Evolutionary conservation across 2,329 filamentous ascomycete genomes (phyloP).

Genomic region (Rutstroemia sp.): DNA sequence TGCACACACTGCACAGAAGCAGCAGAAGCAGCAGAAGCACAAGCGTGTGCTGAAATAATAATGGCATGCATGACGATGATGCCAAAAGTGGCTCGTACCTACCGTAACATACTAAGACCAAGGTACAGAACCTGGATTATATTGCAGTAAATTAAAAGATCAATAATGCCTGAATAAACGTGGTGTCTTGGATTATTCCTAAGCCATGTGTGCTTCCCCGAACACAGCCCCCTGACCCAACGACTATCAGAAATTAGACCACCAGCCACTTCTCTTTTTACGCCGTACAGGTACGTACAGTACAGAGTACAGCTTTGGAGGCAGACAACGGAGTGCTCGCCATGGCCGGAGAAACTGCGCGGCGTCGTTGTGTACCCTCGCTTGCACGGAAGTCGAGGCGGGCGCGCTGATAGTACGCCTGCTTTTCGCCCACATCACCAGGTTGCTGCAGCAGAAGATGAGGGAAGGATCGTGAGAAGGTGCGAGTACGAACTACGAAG

Average conservation of each 20-base stretch:
- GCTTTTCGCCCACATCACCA: too few species aligned
- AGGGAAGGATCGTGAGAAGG: background rate
- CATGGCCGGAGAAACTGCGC: too few species aligned
- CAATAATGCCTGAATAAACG: constrained; percentile 15
- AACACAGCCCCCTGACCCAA: constrained; percentile 1
- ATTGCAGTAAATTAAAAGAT: constrained; percentile 7
- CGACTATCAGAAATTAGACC: background rate
- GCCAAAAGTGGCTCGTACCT: constrained; percentile 16
- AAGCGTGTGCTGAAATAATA: constrained; percentile 1
- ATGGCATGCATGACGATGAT: constrained; percentile 24
- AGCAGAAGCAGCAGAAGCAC: too few species aligned
- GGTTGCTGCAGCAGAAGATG: too few species aligned
- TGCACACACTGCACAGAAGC: too few species aligned
- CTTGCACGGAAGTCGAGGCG: too few species aligned
- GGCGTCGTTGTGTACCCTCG: too few species aligned
- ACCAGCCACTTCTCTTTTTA: background rate
- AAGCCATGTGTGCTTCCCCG: constrained; percentile 10
- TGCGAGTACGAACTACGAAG: background rate
- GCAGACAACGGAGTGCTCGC: too few species aligned
- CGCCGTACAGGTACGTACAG: background rate
- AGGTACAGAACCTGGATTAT: background rate
- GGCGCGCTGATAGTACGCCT: too few species aligned
- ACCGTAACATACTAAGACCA: background rate
- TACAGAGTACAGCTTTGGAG: background rate
- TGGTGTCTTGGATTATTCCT: constrained; percentile 16